Evolutionary conservation across 768 basidiomycete genomes (phyloP).

Genomic region (Hortiboletus campestris): DNA sequence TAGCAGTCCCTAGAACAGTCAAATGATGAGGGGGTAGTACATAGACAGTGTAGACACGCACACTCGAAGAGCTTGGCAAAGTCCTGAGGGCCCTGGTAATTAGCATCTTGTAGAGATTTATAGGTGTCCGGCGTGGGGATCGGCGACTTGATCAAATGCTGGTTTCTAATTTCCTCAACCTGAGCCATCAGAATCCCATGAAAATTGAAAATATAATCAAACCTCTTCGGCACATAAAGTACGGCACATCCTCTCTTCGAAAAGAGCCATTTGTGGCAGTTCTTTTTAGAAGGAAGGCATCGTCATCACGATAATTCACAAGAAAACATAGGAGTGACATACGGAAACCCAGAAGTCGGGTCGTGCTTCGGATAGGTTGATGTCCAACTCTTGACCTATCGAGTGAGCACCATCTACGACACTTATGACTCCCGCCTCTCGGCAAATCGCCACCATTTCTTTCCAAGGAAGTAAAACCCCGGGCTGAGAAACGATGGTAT

Average conservation of each 20-base stretch:
- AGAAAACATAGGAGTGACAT: conserved; percentile 18
- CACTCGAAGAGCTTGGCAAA: conserved; percentile 55
- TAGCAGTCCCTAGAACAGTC: conserved; percentile 54
- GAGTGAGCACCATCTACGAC: conserved; percentile 82
- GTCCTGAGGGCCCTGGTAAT: conserved; percentile 26
- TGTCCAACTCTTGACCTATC: conserved; percentile 65
- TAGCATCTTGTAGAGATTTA: conserved; percentile 42
- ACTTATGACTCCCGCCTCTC: conserved; percentile 58
- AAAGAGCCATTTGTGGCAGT: conserved; percentile 85
- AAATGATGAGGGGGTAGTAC: background rate
- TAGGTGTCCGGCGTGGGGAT: conserved; percentile 58
- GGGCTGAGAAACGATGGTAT: conserved; percentile 62
- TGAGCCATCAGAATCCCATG: background rate
- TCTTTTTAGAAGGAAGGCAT: conserved; percentile 37
- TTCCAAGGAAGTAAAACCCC: conserved; percentile 69
- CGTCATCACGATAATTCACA: background rate
- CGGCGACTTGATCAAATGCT: conserved; percentile 56
- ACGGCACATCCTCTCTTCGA: conserved; percentile 65
- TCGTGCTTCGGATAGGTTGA: conserved; percentile 51
- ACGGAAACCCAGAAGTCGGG: conserved; percentile 84
- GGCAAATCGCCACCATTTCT: conserved; percentile 62
- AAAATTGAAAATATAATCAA: conserved; percentile 7
- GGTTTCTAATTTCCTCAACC: conserved; percentile 44
- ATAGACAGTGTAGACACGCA: conserved; percentile 6
- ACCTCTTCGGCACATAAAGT: conserved; percentile 72